Evolutionary conservation across 2,329 filamentous ascomycete genomes (phyloP).

Genomic region (Fusarium palustre): DNA sequence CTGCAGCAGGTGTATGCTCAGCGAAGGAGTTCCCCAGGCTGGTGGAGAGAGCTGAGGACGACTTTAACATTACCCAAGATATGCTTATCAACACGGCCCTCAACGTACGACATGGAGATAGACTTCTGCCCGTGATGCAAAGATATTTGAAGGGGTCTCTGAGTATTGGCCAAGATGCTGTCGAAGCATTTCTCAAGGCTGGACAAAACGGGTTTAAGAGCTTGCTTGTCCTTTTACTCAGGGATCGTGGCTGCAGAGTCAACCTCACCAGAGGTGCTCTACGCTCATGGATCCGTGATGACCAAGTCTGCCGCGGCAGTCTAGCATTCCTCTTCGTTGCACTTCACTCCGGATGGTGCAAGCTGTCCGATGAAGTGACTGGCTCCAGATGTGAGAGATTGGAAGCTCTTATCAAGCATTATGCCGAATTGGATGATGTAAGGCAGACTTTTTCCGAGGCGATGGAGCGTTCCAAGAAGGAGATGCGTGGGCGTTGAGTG

Average conservation of each 20-base stretch:
- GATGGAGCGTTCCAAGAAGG: constrained; percentile 31
- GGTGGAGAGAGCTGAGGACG: constrained; percentile 21
- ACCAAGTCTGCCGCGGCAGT: constrained; percentile 20
- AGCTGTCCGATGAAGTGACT: constrained; percentile 15
- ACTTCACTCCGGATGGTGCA: constrained; percentile 28
- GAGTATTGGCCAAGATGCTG: constrained; percentile 16
- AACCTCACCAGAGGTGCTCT: constrained; percentile 23
- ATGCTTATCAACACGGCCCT: constrained; percentile 33
- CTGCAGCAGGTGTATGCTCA: constrained; percentile 25
- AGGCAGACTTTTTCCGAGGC: constrained; percentile 23
- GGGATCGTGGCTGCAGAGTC: constrained; percentile 25
- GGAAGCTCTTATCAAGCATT: constrained; percentile 22
- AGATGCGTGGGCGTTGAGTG: constrained; percentile 15
- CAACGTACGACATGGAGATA: constrained; percentile 23
- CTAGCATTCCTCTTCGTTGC: constrained; percentile 31
- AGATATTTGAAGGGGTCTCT: constrained; percentile 21
- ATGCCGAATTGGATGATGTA: constrained; percentile 30
- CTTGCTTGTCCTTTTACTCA: constrained; percentile 21
- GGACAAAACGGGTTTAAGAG: constrained; percentile 29
- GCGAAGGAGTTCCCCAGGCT: constrained; percentile 21
- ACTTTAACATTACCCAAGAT: constrained; percentile 30
- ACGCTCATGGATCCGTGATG: constrained; percentile 28
- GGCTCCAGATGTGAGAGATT: constrained; percentile 20
- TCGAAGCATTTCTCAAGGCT: constrained; percentile 26
- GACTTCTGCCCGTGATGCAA: constrained; percentile 24